phyloP scores from a whole-genome alignment of 495 filamentous ascomycete genomes.

The Penicillium goetzii region DNA sequence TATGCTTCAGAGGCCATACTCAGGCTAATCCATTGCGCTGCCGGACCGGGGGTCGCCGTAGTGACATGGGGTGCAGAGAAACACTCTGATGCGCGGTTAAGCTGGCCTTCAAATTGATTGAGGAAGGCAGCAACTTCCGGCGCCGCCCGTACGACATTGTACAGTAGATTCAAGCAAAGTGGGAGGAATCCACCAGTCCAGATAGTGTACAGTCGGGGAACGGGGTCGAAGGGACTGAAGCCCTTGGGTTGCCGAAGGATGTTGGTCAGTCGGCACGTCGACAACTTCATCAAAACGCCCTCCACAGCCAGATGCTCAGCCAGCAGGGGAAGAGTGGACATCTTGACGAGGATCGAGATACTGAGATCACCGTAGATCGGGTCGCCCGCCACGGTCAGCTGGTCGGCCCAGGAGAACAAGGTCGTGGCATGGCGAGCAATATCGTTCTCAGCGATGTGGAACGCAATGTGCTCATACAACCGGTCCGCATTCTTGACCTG shows the following conservation, averaged over 20 bases:
- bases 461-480: conserved; percentile 62
- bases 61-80: conserved; percentile 55
- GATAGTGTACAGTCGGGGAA: conserved; percentile 68
- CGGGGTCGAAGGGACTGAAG: conserved; percentile 69
- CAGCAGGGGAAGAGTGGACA: conserved; percentile 78
- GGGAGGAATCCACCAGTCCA: conserved; percentile 89
- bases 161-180: conserved; percentile 85
- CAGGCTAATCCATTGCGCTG: conserved; percentile 62
- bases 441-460: conserved; percentile 63
- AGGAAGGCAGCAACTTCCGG: conserved; percentile 85
- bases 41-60: conserved; percentile 35
- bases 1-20: conserved; percentile 75
- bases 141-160: conserved; percentile 75
- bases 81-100: conserved; percentile 62
- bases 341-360: conserved; percentile 82
- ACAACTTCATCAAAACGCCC: conserved; percentile 74
- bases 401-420: conserved; percentile 93
- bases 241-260: conserved; percentile 68
- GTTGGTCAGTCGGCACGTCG: conserved; percentile 72
- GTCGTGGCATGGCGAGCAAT: conserved; percentile 80
- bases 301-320: conserved; percentile 90
- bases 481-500: conserved; percentile 59
- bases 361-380: conserved; percentile 94
- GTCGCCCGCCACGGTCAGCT: conserved; percentile 69
- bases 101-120: conserved; percentile 77